Conservation (phyloP, 2,329 filamentous ascomycete species). For the Aureobasidium sp. region DNA sequence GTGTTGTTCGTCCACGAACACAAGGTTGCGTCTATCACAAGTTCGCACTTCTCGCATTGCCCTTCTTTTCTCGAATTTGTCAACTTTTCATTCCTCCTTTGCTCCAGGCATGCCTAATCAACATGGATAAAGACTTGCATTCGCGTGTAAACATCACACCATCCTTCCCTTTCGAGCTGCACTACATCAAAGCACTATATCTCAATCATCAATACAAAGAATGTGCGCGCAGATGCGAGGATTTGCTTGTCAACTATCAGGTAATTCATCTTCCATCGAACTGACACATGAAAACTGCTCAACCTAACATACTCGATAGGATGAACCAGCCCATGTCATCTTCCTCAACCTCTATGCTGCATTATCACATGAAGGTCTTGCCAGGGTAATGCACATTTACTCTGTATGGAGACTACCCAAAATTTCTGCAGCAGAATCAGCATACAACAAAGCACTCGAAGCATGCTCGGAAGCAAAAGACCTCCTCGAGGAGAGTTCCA, state of each 20-base stretch:
- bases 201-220: constrained; percentile 24
- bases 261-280: background rate
- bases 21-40: background rate
- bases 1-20: background rate
- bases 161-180: constrained; percentile 19
- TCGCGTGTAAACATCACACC: background rate
- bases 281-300: background rate
- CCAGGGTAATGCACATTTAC: constrained; percentile 39
- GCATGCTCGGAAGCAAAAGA: constrained; percentile 20
- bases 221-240: constrained; percentile 27
- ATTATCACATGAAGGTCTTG: constrained; percentile 41
- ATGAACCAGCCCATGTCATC: constrained; percentile 25
- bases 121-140: background rate
- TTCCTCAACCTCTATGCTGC: constrained; percentile 40
- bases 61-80: background rate
- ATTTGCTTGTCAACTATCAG: constrained; percentile 18
- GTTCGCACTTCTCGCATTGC: background rate
- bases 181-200: constrained; percentile 27
- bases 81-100: background rate
- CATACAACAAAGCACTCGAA: constrained; percentile 28
- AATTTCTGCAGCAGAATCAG: constrained; percentile 34
- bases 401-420: constrained; percentile 38
- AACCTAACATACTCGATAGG: constrained; percentile 27
- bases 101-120: background rate
- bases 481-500: background rate